These are phyloP conservation scores for Nematodospora valgi DNA, from an alignment of 805 yeast genomes.

Conservation along the genomic window DNA sequence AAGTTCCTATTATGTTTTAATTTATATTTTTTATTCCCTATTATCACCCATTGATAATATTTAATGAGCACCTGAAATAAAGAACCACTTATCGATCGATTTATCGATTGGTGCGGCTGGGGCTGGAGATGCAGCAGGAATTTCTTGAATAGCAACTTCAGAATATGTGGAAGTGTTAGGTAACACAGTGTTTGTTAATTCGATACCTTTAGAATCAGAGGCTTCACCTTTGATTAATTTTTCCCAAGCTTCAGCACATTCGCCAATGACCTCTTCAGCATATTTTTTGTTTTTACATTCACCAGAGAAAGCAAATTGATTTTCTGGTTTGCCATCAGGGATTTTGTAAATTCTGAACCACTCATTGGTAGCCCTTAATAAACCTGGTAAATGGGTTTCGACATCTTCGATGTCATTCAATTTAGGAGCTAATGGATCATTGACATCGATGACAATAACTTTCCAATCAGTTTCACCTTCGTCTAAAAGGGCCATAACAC, in stretches of 20 bases:
- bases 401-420: constrained; percentile 68
- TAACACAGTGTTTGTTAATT: constrained; percentile 74
- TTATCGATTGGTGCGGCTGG: constrained; percentile 94
- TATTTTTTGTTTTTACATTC: constrained; percentile 55
- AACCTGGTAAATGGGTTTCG: constrained; percentile 63
- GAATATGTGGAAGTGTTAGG: constrained; percentile 51
- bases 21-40: not conserved
- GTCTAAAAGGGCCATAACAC: constrained; percentile 75
- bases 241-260: constrained; percentile 70
- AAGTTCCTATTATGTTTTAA: too few species aligned
- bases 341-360: constrained; percentile 86
- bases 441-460: constrained; percentile 63
- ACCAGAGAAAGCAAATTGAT: constrained; percentile 73
- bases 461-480: constrained; percentile 99
- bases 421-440: constrained; percentile 61
- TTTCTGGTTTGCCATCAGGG: constrained; percentile 77
- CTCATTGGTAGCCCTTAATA: constrained; percentile 60
- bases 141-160: constrained; percentile 37
- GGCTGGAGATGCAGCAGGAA: constrained; percentile 69
- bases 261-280: constrained; percentile 58
- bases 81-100: constrained; percentile 98
- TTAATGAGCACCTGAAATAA: constrained; percentile 77
- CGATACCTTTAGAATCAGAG: constrained; percentile 51
- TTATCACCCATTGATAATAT: not conserved
- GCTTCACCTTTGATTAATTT: constrained; percentile 45